Base-by-base conservation (phyloP, 768 basidiomycete genomes). In the Boletus bicolor region DNA sequence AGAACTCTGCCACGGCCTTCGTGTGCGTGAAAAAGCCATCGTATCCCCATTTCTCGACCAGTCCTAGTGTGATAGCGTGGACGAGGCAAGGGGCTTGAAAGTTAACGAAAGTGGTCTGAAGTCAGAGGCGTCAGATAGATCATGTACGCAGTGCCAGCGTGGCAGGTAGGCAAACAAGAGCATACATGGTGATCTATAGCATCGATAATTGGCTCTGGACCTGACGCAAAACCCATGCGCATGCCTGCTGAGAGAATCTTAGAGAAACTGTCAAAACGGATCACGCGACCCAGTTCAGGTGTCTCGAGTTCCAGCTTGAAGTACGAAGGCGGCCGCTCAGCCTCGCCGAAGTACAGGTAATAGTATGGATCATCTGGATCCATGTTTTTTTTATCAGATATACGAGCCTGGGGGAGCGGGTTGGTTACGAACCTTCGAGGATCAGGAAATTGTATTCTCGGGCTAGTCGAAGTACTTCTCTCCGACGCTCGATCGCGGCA, bases 241-340 rank as follows among this genome's bases (percentile, higher is more conserved):
- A 92, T 82, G 12, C 91, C 89, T 21, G 85, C 79, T 17, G 85
- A 86, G 21, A 86, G 77, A 42, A 95, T 76, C 75, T 97, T 97
- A 52, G 89, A 92, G 51, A 96, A 77, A 66, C 89, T 92, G 68
- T 97, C 94, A 68, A 96, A 93, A 41, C 94, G 83, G 19, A 96
- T 63, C 38, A 96, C 92, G 12, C 86, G 82, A 3, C 94, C 94
- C 24, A 82, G 79, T 61, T 84, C 81, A 14, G 80, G 77, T 59
- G 82, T 80, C 50, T 83, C 79, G 12, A 75, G 76, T 70, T 97
- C 94, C 37, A 96, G 78, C 38, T 82, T 77, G 66, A 95, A 93
- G 72, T 94, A 96, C 0, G 87, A 91, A 1, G 87, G 82, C 12
- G 84, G 83, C 15, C 86, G 79, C 26, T 83, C 76, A 9, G 71